Percentiles rank a stretch among this genome's conserved stretches.
Evolutionary conservation across 805 yeast species (phyloP).

Genomic region (Starmera quercuum): DNA sequence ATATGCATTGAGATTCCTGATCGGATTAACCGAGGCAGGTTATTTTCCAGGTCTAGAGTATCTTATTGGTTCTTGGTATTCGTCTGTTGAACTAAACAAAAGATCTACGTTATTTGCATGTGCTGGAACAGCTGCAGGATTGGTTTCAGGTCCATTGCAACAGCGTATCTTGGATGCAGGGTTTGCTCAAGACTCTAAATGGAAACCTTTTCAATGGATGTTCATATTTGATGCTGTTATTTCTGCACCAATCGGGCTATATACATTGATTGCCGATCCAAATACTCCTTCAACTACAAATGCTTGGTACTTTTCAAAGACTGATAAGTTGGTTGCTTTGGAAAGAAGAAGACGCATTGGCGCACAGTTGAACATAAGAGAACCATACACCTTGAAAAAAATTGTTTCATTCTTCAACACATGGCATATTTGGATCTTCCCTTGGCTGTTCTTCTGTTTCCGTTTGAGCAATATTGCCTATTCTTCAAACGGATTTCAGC

Average conservation of each 20-base stretch:
- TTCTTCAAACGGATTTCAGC: constrained; percentile 1
- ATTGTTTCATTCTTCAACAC: constrained; percentile 31
- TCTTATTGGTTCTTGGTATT: constrained; percentile 26
- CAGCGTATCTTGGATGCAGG: constrained; percentile 18
- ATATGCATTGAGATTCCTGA: constrained; percentile 24
- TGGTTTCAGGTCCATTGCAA: constrained; percentile 27
- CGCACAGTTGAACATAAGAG: constrained; percentile 31
- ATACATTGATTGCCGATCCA: constrained; percentile 31
- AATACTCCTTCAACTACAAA: constrained; percentile 33
- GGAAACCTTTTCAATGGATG: constrained; percentile 31
- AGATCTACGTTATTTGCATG: constrained; percentile 22
- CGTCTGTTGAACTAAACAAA: constrained; percentile 21
- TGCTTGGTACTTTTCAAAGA: constrained; percentile 30
- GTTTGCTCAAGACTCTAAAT: constrained; percentile 6
- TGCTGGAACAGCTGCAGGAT: constrained; percentile 22
- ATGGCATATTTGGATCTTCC: constrained; percentile 40
- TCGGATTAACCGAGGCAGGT: constrained; percentile 35
- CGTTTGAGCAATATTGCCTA: not conserved
- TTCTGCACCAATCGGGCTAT: constrained; percentile 33
- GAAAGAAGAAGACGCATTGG: constrained; percentile 32
- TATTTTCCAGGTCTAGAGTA: constrained; percentile 38
- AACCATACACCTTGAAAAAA: constrained; percentile 29
- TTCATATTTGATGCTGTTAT: constrained; percentile 33
- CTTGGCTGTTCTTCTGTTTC: constrained; percentile 8
- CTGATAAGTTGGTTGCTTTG: constrained; percentile 34